These are phyloP conservation scores for Litchi chinensis DNA, from an alignment of 345 rosid genomes.

Conservation along the genomic window DNA sequence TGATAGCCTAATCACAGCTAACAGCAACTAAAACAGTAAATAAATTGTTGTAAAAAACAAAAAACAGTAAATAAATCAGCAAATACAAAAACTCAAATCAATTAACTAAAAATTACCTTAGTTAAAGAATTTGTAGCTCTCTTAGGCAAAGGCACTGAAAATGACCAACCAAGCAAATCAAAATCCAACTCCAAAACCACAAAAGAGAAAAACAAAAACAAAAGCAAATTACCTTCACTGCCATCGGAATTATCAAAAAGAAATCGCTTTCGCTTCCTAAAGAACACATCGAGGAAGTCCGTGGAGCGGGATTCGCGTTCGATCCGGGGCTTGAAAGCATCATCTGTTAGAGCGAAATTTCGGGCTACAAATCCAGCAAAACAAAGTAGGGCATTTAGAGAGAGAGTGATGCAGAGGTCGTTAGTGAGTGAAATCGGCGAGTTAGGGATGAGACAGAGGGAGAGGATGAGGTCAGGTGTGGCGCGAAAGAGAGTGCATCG, in stretches of 20 bases:
- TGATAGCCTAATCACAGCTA: neutral
- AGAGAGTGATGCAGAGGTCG: constrained; percentile 37
- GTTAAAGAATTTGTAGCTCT: constrained; percentile 26
- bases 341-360: constrained; percentile 7
- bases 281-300: constrained; percentile 13
- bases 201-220: neutral
- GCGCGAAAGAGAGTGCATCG: constrained; percentile 44
- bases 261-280: constrained; percentile 41
- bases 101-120: constrained; percentile 35
- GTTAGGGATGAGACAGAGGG: constrained; percentile 46
- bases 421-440: constrained; percentile 48
- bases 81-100: neutral
- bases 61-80: neutral
- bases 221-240: constrained; percentile 8
- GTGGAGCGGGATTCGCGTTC: neutral
- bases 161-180: constrained; percentile 10
- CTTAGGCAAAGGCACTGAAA: constrained; percentile 23
- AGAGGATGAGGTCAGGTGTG: constrained; percentile 37
- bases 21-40: neutral
- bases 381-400: constrained; percentile 28
- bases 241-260: constrained; percentile 19
- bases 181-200: neutral
- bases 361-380: constrained; percentile 31
- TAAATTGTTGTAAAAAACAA: too few relatives aligned
- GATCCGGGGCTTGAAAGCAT: constrained; percentile 6